A percentile compares a stretch with the other conserved stretches of the same genome.
Conservation (phyloP, 371 early-diverging fungal genomes). For the Mortierella sp. region DNA sequence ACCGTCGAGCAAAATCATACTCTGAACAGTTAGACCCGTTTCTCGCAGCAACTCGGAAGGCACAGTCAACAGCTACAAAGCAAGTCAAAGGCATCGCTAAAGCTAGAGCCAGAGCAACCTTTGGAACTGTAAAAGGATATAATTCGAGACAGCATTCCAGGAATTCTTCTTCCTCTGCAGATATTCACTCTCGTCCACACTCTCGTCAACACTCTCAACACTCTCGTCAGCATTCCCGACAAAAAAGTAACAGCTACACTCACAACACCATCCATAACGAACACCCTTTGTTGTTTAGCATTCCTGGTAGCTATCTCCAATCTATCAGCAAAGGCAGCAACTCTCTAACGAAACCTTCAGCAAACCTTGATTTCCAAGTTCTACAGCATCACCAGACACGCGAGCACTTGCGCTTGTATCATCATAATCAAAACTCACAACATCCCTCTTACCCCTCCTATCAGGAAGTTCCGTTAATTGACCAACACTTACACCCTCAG, state of each 20-base stretch:
- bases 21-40: constrained; percentile 56
- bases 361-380: constrained; percentile 11
- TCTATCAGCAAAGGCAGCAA: constrained; percentile 2
- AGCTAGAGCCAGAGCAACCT: constrained; percentile 39
- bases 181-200: constrained; percentile 2
- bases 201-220: constrained; percentile 28
- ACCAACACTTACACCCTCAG: constrained; percentile 6
- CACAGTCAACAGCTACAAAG: constrained; percentile 29
- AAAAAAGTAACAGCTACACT: not conserved
- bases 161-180: constrained; percentile 21
- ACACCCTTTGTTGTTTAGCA: not conserved
- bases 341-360: constrained; percentile 12
- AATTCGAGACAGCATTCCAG: constrained; percentile 26
- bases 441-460: constrained; percentile 2
- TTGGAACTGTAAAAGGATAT: constrained; percentile 29
- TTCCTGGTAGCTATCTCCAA: constrained; percentile 17
- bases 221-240: constrained; percentile 32
- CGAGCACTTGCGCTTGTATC: constrained; percentile 20
- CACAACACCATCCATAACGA: not conserved
- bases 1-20: constrained; percentile 36
- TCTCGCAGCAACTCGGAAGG: constrained; percentile 42
- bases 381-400: constrained; percentile 20
- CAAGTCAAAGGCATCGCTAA: constrained; percentile 42
- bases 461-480: not conserved
- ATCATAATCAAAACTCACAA: constrained; percentile 15